These are phyloP conservation scores for Globisporangium sylvaticum DNA, from an alignment of 352 stramenopile genomes.

Conservation along the genomic window DNA sequence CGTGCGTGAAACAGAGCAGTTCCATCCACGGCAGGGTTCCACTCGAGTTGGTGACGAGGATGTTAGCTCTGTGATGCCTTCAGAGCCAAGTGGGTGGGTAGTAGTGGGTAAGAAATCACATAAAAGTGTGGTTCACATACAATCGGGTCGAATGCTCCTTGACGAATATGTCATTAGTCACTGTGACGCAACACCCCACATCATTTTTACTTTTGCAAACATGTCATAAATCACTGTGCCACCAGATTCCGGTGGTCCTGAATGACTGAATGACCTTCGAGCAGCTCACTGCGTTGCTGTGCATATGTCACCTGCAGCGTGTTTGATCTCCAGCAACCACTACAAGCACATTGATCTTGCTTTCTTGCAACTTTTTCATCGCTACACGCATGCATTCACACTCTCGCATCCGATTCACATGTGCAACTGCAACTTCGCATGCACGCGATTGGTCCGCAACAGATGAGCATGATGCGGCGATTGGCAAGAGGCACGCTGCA, in stretches of 20 bases:
- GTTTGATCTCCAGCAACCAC: neutral
- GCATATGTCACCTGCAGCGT: neutral
- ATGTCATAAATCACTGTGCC: neutral
- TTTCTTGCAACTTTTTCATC: neutral
- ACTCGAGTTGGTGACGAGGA: neutral
- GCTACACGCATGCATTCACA: neutral
- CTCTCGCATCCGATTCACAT: neutral
- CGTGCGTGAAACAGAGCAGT: neutral
- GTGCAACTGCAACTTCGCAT: neutral
- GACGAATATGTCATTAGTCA: neutral
- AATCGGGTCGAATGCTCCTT: too few species aligned
- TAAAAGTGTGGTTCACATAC: too few species aligned
- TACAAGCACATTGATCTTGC: neutral
- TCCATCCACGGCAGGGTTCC: neutral
- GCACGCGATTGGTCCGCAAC: neutral
- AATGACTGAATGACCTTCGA: neutral
- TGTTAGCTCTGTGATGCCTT: neutral
- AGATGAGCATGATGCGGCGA: neutral
- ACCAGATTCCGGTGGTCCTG: conserved; percentile 1
- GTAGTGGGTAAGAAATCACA: too few species aligned
- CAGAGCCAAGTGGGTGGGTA: too few species aligned
- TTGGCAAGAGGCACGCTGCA: conserved; percentile 9
- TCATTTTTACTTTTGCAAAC: too few species aligned
- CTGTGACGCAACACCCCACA: neutral
- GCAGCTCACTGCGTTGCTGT: neutral